Evolutionary conservation across 1,139 yeast genomes (phyloP).

Genomic region (Yamadazyma blattariae): DNA sequence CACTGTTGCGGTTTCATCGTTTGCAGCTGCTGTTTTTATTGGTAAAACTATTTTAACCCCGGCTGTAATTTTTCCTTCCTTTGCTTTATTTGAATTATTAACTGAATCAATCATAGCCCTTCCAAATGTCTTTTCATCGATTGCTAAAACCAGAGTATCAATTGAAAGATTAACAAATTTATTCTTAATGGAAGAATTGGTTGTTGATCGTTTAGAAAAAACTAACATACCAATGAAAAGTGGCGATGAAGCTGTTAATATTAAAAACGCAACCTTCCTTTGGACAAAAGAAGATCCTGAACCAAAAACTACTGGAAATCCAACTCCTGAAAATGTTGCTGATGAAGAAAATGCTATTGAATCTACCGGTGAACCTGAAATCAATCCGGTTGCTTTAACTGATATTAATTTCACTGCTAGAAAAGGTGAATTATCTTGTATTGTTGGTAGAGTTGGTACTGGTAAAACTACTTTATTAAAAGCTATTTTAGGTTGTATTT

Average conservation of each 20-base stretch:
- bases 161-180: constrained; percentile 31
- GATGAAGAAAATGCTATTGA: constrained; percentile 21
- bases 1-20: constrained; percentile 30
- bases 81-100: constrained; percentile 34
- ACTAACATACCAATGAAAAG: constrained; percentile 10
- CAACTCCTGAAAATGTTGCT: constrained; percentile 29
- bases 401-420: constrained; percentile 51
- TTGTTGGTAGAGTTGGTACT: constrained; percentile 83
- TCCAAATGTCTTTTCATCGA: constrained; percentile 27
- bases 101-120: constrained; percentile 34
- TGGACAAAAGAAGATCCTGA: constrained; percentile 15
- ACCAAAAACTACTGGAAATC: background rate
- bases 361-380: constrained; percentile 2
- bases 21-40: constrained; percentile 24
- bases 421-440: constrained; percentile 63
- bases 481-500: constrained; percentile 57
- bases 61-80: constrained; percentile 37
- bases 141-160: constrained; percentile 33
- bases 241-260: constrained; percentile 17
- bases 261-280: constrained; percentile 21
- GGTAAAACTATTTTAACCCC: constrained; percentile 30
- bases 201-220: constrained; percentile 17
- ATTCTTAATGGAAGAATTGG: constrained; percentile 33
- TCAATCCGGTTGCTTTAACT: constrained; percentile 41
- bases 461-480: constrained; percentile 73